These are phyloP conservation scores for Globomyces pollinis-pini DNA, from an alignment of 192 early-diverging fungal species.

Conservation along the genomic window DNA sequence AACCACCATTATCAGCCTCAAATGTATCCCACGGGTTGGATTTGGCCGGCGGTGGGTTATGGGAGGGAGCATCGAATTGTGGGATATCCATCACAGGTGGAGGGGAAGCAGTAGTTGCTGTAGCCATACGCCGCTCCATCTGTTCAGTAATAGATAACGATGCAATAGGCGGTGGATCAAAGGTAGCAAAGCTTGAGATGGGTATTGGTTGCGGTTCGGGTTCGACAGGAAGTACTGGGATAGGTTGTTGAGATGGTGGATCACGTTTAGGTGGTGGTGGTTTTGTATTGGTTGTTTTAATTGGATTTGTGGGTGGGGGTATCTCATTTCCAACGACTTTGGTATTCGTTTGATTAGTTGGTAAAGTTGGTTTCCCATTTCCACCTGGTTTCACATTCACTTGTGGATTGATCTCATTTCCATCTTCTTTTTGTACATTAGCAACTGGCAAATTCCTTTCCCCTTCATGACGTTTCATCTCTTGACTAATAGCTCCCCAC, in stretches of 20 bases:
- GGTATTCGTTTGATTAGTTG: too few species aligned
- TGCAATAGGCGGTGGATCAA: neutral
- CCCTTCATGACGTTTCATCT: constrained; percentile 1
- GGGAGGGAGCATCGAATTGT: neutral
- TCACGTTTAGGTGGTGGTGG: neutral
- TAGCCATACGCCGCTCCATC: neutral
- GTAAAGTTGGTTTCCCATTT: neutral
- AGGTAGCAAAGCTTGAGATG: too few species aligned
- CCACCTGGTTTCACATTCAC: neutral
- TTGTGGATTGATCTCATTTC: neutral
- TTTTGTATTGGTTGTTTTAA: neutral
- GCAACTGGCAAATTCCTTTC: neutral
- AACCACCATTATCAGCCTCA: neutral
- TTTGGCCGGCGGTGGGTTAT: neutral
- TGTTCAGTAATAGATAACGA: neutral
- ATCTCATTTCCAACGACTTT: too few species aligned
- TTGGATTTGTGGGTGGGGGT: too few species aligned
- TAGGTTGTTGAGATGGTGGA: too few species aligned
- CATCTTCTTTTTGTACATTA: neutral
- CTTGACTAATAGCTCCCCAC: constrained; percentile 22
- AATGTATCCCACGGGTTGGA: constrained; percentile 3
- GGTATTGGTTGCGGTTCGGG: too few species aligned
- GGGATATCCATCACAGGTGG: neutral
- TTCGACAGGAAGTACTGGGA: too few species aligned
- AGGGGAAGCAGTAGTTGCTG: neutral